phyloP scores from a whole-genome alignment of 306 rosid genomes.

The Ormosia semicastrata region DNA sequence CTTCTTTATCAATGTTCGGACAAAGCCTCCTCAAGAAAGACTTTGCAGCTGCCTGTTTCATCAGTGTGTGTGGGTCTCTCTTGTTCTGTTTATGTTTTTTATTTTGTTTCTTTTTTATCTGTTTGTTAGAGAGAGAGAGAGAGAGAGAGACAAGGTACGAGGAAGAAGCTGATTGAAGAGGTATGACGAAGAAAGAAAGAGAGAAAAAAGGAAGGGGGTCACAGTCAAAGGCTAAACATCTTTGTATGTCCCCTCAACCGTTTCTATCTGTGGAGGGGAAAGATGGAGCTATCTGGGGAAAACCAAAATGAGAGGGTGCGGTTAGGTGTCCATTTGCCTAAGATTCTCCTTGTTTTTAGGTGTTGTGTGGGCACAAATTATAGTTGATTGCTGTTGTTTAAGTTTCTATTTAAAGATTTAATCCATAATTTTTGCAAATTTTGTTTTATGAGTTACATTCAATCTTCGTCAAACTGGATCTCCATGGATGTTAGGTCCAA shows the following conservation, averaged over 20 bases:
- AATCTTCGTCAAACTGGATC: not conserved
- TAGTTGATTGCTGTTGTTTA: not conserved
- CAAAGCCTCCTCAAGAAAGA: slow-evolving; percentile 73
- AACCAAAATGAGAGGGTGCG: slow-evolving; percentile 6
- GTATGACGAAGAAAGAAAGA: slow-evolving; percentile 3
- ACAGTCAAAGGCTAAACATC: slow-evolving; percentile 28
- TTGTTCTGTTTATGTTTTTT: not conserved
- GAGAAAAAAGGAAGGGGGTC: not conserved
- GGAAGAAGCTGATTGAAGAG: slow-evolving; percentile 23
- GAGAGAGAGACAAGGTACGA: not conserved
- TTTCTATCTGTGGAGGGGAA: slow-evolving; percentile 31
- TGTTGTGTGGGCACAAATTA: slow-evolving; percentile 39
- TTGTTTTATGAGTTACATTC: not conserved
- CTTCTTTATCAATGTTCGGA: slow-evolving; percentile 80
- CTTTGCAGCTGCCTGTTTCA: slow-evolving; percentile 41
- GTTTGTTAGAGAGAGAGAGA: not conserved
- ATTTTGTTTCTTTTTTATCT: not conserved
- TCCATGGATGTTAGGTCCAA: not conserved
- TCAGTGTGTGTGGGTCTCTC: not conserved
- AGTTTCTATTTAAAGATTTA: slow-evolving; percentile 22
- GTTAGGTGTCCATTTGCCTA: slow-evolving; percentile 14
- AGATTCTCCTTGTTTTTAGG: slow-evolving; percentile 75
- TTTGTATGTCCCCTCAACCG: slow-evolving; percentile 6
- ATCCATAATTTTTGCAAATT: not conserved
- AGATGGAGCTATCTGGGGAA: slow-evolving; percentile 26